Evolutionary conservation across 345 rosid genomes (phyloP).

Genomic region (Firmiana major): DNA sequence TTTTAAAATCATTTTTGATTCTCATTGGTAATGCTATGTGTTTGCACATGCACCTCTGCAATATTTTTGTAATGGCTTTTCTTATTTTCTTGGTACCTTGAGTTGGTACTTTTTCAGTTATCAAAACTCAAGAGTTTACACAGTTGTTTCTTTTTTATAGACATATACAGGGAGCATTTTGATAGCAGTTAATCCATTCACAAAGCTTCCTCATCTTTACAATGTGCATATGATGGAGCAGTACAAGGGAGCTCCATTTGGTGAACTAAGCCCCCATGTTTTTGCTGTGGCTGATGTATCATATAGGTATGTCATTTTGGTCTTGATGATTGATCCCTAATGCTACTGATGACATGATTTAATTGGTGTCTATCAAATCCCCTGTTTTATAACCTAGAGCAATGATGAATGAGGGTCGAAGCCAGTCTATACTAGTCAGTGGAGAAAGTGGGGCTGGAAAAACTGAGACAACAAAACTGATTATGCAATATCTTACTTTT

Average conservation of each 20-base stretch:
- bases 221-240: conserved; percentile 98
- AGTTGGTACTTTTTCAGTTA: background rate
- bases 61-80: background rate
- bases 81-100: conserved; percentile 7
- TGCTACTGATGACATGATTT: conserved; percentile 20
- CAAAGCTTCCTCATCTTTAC: conserved; percentile 98
- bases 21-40: background rate
- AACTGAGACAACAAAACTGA: conserved; percentile 98
- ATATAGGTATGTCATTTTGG: conserved; percentile 56
- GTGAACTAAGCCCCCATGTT: conserved; percentile 97
- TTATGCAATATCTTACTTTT: conserved; percentile 95
- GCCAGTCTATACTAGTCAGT: conserved; percentile 96
- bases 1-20: background rate
- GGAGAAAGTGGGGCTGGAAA: conserved; percentile 99
- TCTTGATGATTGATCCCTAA: conserved; percentile 15
- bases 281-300: conserved; percentile 99
- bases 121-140: background rate
- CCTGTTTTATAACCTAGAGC: conserved; percentile 58
- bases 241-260: conserved; percentile 94
- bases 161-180: conserved; percentile 98
- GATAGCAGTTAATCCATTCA: conserved; percentile 97
- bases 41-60: background rate
- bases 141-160: conserved; percentile 31
- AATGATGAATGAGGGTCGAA: conserved; percentile 75
- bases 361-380: conserved; percentile 20